phyloP scores from a whole-genome alignment of 2,329 filamentous ascomycete genomes.

The Colletotrichum sp. region DNA sequence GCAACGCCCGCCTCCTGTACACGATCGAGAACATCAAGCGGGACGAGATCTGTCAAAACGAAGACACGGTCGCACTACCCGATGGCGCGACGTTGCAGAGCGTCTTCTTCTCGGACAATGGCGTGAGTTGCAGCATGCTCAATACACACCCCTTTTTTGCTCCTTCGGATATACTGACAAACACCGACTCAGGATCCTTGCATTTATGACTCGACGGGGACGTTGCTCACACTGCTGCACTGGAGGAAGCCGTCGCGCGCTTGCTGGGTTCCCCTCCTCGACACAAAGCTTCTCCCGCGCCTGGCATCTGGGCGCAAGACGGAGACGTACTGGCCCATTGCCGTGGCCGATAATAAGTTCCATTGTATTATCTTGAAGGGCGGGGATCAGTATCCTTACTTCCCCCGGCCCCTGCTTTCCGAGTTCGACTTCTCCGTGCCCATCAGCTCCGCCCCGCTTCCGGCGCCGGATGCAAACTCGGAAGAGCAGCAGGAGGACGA shows the following conservation, averaged over 20 bases:
- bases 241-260: conserved; percentile 89
- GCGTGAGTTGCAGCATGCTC: conserved; percentile 60
- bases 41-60: conserved; percentile 92
- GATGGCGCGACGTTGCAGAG: conserved; percentile 75
- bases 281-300: conserved; percentile 84
- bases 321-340: conserved; percentile 94
- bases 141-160: background rate
- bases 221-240: conserved; percentile 84
- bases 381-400: conserved; percentile 90
- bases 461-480: conserved; percentile 39
- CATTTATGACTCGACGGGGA: conserved; percentile 93
- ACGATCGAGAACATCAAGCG: conserved; percentile 94
- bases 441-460: conserved; percentile 58
- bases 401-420: conserved; percentile 84
- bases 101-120: conserved; percentile 90
- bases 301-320: conserved; percentile 84
- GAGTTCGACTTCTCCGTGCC: conserved; percentile 95
- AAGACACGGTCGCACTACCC: conserved; percentile 87
- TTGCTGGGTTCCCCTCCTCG: conserved; percentile 89
- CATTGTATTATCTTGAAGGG: conserved; percentile 99
- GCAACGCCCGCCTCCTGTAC: conserved; percentile 80
- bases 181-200: conserved; percentile 74
- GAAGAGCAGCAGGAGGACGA: conserved; percentile 33
- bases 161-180: conserved; percentile 2
- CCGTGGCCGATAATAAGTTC: conserved; percentile 88